Base-by-base conservation (phyloP, 2,329 filamentous ascomycete genomes). In the Scedosporium dehoogii region DNA sequence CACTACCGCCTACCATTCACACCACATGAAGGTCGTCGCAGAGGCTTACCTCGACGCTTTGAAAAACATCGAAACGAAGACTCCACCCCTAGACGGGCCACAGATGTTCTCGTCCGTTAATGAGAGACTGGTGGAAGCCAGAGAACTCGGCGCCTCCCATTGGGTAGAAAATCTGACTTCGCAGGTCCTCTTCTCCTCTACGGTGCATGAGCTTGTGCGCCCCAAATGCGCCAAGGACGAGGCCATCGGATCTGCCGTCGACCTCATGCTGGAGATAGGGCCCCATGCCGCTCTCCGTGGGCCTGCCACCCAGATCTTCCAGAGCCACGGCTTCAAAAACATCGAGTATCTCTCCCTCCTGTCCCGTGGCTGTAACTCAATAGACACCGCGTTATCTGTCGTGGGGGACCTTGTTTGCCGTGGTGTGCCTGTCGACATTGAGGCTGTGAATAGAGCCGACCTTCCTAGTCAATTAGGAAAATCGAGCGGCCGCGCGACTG, bases 221-320 rank as follows among this genome's bases (percentile, higher is more conserved):
- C n/a, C n/a, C n/a, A n/a, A n/a, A n/a, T n/a, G n/a, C n/a, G n/a
- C n/a, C n/a, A n/a, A n/a, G n/a, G n/a, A n/a, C 9, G 41, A 9
- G 41, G 41, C 9, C 41, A 44, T n/a, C 9, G 41, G 41, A 44
- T 44, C 41, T n/a, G 41, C 41, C 41, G 41, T n/a, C 9, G 18
- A 57, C 23, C 27, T 18, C 53, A 27, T 57, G 6, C 12, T 57
- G 23, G 80, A 82, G 67, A 67, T 82, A 9, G 80, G 80, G 0
- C 79, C 80, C 0, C 79, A 82, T 65, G 73, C 78, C 4, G 79
- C 78, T 2, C 71, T 82, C 1, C 74, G 78, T 57, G 79, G 80
- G 0, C 79, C 79, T 0, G 73, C 81, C 63, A 79, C 80, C 68
- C 78, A 81, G 68, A 80, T 80, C 16, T 68, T 81, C 38, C 79